Conservation (phyloP, 179 eudicot species). For the Sideroxylon spinosum region DNA sequence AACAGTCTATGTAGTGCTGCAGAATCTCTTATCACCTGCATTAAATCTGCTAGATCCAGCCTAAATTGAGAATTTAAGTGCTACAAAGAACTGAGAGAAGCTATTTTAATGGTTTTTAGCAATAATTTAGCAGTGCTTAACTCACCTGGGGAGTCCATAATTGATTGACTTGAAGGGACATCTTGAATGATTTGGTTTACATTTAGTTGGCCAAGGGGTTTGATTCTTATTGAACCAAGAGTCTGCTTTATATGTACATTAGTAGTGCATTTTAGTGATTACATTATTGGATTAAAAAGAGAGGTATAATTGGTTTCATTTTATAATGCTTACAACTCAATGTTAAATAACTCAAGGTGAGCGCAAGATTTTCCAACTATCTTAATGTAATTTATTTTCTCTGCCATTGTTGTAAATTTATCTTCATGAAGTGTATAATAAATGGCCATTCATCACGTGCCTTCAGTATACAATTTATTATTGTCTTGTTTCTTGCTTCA, state of each 20-base stretch:
- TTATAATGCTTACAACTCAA: not conserved
- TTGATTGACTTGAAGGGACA: constrained; percentile 13
- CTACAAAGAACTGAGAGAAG: not conserved
- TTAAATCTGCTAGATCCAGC: constrained; percentile 32
- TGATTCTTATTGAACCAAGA: not conserved
- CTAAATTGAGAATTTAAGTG: not conserved
- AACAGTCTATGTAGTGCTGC: constrained; percentile 41
- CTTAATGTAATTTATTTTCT: constrained; percentile 8
- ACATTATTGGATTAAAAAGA: not conserved
- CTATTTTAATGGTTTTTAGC: not conserved
- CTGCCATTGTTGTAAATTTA: constrained; percentile 6
- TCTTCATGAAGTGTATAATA: not conserved
- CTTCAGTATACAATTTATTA: not conserved
- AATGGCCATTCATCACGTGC: not conserved
- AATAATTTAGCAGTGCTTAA: not conserved
- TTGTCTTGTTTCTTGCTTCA: not conserved
- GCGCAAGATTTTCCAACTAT: not conserved
- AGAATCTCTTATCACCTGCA: constrained; percentile 45
- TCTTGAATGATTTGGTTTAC: not conserved
- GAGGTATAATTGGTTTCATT: not conserved
- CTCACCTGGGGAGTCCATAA: not conserved
- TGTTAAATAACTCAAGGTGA: not conserved
- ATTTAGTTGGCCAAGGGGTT: not conserved
- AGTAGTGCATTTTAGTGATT: not conserved
- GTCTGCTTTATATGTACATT: constrained; percentile 1